Base-by-base conservation (phyloP, 495 filamentous ascomycete species). In the Hyphodiscus hymeniophilus region DNA sequence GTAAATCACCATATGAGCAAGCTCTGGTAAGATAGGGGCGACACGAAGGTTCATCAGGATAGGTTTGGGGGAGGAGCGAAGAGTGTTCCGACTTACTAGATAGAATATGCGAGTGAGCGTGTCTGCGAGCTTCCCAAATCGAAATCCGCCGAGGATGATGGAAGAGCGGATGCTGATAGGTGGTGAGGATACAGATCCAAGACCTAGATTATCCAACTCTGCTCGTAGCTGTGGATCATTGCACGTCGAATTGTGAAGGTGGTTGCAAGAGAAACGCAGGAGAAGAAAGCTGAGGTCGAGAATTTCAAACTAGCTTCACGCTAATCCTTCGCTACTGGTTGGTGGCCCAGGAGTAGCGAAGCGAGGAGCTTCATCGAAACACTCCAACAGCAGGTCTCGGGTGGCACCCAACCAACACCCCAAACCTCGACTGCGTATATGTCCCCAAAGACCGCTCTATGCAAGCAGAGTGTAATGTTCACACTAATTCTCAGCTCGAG, bases 21-120 rank as follows among this genome's bases (percentile, higher is more conserved):
- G 48, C 54, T 57, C 43, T 56, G 50, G 55, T 61, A 58, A 56
- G 58, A 53, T 56, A 61, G 58, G 58, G 58, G 58, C 58, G 58
- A 61, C 58, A 61, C 58, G 55, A 58, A 61, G 45, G 48, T 61
- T 61, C 58, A 61, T 61, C 58, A 61, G 55, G n/a, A 20, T 41
- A 39, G 7, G 43, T 30, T 17, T 11, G 24, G 17, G 12, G 30
- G 31, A 24, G 23, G 35, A 31, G 36, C 26, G 17, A 42, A 33
- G 15, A 24, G 15, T 28, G 18, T 21, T 12, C 3, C 11, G 24
- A 24, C 30, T 39, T 45, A 39, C 38, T 3, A 36, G 40, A 43
- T 36, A 43, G 15, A 13, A 3, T 16, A 15, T 21, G 22, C n/a
- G n/a, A n/a, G n/a, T n/a, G n/a, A n/a, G n/a, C n/a, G n/a, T n/a